Percentiles rank a stretch among this genome's conserved stretches.
Evolutionary conservation across 2,329 filamentous ascomycete genomes (phyloP).

Genomic region (Xylariomycetidae sp.): DNA sequence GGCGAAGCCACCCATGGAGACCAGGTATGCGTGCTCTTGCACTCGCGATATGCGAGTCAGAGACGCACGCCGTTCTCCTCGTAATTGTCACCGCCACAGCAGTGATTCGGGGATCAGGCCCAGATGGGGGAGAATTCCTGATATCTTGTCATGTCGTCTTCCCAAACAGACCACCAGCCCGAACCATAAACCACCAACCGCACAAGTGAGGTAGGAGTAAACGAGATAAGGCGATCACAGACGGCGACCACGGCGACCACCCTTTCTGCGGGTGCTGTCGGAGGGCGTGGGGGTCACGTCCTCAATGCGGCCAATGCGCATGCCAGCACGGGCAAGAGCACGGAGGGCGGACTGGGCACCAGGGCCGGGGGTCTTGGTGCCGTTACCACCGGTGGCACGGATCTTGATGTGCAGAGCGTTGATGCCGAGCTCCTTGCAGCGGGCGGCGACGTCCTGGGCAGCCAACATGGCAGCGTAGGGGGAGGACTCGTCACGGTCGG

Average conservation of each 20-base stretch:
- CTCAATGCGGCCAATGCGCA: slow-evolving; percentile 99
- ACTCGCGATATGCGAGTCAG: slow-evolving; percentile 55
- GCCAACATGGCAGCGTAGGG: slow-evolving; percentile 99
- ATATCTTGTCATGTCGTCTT: too few relatives aligned
- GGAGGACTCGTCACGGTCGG: slow-evolving; percentile 98
- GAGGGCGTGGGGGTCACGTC: slow-evolving; percentile 98
- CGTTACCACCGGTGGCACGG: slow-evolving; percentile 98
- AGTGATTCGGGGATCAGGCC: slow-evolving; percentile 32
- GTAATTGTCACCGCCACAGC: slow-evolving; percentile 64
- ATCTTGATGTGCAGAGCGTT: slow-evolving; percentile 99
- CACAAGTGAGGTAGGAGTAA: slow-evolving; percentile 23
- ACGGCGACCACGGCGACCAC: slow-evolving; percentile 99
- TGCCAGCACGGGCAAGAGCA: slow-evolving; percentile 96
- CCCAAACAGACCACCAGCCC: too few relatives aligned
- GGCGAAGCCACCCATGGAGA: slow-evolving; percentile 26
- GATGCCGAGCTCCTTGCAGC: slow-evolving; percentile 66
- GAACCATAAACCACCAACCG: slow-evolving; percentile 22
- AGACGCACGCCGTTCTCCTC: slow-evolving; percentile 59
- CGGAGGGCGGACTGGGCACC: slow-evolving; percentile 99
- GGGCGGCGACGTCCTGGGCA: slow-evolving; percentile 92
- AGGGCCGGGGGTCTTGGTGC: slow-evolving; percentile 99
- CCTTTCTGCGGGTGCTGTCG: slow-evolving; percentile 99
- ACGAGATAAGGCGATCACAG: slow-evolving; percentile 58
- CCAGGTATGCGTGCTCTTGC: slow-evolving; percentile 31
- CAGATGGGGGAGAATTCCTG: too few relatives aligned